Evolutionary conservation across 257 asterid species (phyloP).

Genomic region (Ballota nigra): DNA sequence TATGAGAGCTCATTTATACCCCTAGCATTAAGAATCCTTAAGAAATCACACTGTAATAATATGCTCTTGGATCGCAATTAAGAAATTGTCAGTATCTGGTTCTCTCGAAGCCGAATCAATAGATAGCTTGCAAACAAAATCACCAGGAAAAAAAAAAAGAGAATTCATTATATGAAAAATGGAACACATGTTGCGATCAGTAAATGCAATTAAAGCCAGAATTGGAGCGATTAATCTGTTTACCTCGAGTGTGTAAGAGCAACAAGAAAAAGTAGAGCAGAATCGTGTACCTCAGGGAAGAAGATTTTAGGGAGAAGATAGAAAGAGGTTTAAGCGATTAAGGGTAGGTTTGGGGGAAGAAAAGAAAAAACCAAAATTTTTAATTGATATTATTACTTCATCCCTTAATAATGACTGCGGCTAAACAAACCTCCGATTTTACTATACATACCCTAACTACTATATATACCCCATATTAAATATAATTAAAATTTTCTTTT

Average conservation of each 20-base stretch:
- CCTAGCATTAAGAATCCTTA: neutral
- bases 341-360: neutral
- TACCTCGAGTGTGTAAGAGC: neutral
- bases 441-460: no score
- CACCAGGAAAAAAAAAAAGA: neutral
- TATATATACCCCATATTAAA: no score
- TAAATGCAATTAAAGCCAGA: neutral
- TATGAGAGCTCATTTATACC: neutral
- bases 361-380: neutral
- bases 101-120: neutral
- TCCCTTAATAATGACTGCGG: no score
- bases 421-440: no score
- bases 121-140: neutral
- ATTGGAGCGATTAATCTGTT: neutral
- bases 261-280: neutral
- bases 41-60: neutral
- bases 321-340: no score
- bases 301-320: neutral
- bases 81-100: neutral
- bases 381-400: no score
- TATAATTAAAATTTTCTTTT: no score
- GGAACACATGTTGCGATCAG: neutral
- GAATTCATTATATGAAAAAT: neutral
- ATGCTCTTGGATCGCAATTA: constrained; percentile 7
- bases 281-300: neutral